Base-by-base conservation (phyloP, 805 yeast species). In the Candida boidinii region DNA sequence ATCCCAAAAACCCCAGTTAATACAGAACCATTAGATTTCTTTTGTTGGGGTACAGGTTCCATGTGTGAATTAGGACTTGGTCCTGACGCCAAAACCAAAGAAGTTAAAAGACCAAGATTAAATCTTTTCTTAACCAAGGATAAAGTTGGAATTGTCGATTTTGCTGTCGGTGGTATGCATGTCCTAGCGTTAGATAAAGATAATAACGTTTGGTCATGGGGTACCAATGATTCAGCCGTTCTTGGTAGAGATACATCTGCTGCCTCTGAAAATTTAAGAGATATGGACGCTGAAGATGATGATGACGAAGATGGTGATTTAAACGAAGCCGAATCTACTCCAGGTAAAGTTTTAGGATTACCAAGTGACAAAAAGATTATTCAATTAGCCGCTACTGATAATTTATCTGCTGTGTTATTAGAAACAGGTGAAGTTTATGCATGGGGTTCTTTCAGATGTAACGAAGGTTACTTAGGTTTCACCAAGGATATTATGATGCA, bases 1-100 rank as follows among this genome's bases (percentile, higher is more conserved):
- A 41, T 49, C 17, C 68, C 68, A 12, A 12, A 26, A 7, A 35
- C 41, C 1, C 46, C 56, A 3, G n/a, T n/a, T n/a, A 70, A 64
- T 41, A 43, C 64, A 2, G 59, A 62, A 17, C 68, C 72, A 15
- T 60, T 90, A 34, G 92, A 87, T 49, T 66, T 92, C 3, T 90
- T 83, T 53, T 94, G 85, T 23, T 92, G 94, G 82, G 99, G 99
- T 26, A 74, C 94, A 2, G 98, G 98, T 2, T 79, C 95, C 1
- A 90, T 92, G 92, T 87, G 96, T 64, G 98, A 92, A 54, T 67
- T 92, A 19, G 99, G 99, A 2, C 65, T 92, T n/a, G 99, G 98
- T 1, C 97, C 97, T 8, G 72, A 66, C n/a, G 85, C 94, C 2
- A 80, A 71, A 43, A 90, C 86, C 23, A 86, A 87, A 39, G 96